Conservation (phyloP, 768 basidiomycete genomes). For the Tulasnella sp. region DNA sequence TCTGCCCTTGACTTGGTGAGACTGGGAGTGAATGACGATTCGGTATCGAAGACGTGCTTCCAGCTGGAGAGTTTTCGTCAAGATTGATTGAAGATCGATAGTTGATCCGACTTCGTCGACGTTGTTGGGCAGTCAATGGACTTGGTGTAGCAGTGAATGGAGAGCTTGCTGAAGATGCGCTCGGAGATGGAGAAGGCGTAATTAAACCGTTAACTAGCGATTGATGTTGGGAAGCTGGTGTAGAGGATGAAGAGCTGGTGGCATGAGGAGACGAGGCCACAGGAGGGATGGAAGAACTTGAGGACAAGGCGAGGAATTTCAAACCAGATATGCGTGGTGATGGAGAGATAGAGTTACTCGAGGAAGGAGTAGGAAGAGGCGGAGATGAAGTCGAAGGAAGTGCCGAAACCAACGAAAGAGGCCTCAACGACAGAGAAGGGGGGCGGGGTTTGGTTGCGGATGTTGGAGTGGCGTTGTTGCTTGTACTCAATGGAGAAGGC, state of each 20-base stretch:
- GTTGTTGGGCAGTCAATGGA: background rate
- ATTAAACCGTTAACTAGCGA: too few relatives aligned
- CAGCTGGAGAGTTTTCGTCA: background rate
- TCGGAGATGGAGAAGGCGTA: conserved; percentile 5
- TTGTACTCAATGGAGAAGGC: conserved; percentile 25
- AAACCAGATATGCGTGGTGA: conserved; percentile 19
- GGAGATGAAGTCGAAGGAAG: conserved; percentile 37
- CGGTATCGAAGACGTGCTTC: background rate
- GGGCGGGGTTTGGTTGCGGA: conserved; percentile 4
- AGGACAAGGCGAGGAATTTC: conserved; percentile 12
- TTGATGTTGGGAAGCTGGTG: conserved; percentile 18
- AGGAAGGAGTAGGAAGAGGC: conserved; percentile 36
- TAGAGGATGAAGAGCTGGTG: conserved; percentile 12
- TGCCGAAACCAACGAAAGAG: conserved; percentile 16
- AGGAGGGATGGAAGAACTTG: conserved; percentile 9
- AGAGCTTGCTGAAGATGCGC: too few relatives aligned
- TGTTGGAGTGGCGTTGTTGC: conserved; percentile 17
- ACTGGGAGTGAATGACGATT: conserved; percentile 21
- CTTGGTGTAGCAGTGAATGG: background rate
- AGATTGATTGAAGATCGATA: conserved; percentile 8
- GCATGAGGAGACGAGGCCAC: conserved; percentile 9
- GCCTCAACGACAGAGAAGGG: conserved; percentile 9
- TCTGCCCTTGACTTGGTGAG: conserved; percentile 65
- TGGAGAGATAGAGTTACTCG: conserved; percentile 40
- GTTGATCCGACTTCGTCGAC: conserved; percentile 7